Evolutionary conservation across 306 rosid species (phyloP).

Genomic region (Pterocarpus macrocarpus): DNA sequence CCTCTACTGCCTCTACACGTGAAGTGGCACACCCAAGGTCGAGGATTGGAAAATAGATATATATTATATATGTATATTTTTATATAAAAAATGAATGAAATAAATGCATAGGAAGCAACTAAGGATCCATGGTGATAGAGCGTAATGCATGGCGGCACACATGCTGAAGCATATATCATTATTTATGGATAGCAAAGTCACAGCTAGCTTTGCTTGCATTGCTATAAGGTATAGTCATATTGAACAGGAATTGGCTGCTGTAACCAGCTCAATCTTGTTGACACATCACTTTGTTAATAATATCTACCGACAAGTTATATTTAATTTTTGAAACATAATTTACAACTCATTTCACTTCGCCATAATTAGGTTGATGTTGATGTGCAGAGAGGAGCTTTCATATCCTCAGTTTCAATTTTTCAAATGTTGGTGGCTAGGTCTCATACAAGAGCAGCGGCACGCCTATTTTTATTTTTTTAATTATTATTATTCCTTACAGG

Average conservation of each 20-base stretch:
- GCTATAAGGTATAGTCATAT: neutral
- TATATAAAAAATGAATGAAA: neutral
- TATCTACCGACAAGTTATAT: neutral
- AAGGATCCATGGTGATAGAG: constrained; percentile 18
- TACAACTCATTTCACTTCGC: neutral
- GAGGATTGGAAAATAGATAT: constrained; percentile 15
- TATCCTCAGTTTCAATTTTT: neutral
- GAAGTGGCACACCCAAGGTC: constrained; percentile 55
- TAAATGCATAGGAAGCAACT: constrained; percentile 27
- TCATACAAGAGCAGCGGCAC: neutral
- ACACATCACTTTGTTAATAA: neutral
- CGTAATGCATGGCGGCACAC: constrained; percentile 56
- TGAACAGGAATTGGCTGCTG: neutral
- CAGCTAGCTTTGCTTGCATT: constrained; percentile 17
- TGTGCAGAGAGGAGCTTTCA: neutral
- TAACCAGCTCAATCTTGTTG: constrained; percentile 1
- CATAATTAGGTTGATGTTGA: neutral
- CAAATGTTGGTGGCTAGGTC: neutral
- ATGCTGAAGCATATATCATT: constrained; percentile 37
- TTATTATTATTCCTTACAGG: neutral
- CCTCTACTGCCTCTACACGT: constrained; percentile 51
- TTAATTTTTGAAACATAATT: neutral
- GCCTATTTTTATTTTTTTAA: neutral
- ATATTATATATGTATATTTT: neutral
- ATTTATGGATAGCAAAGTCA: constrained; percentile 28